A percentile compares a stretch with the other conserved stretches of the same genome.
These are phyloP conservation scores for Alternaria sp. DNA, from an alignment of 2,329 filamentous ascomycete genomes.

Conservation along the genomic window DNA sequence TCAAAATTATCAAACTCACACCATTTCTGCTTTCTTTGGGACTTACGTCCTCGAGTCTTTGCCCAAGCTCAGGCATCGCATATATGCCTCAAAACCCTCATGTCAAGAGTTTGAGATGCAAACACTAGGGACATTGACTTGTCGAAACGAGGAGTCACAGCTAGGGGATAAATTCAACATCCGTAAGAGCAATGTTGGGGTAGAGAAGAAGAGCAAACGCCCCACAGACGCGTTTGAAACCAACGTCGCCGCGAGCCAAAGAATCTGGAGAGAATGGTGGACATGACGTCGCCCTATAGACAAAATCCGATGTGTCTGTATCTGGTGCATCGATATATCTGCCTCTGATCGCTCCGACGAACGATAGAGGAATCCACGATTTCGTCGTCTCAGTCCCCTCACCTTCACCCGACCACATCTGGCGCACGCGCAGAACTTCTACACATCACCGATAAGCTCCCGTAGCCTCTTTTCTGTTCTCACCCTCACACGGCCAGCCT, in stretches of 20 bases:
- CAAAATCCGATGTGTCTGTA: not conserved
- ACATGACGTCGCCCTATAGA: not conserved
- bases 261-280: not conserved
- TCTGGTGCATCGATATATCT: not conserved
- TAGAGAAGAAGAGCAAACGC: not conserved
- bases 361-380: not conserved
- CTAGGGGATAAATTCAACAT: not conserved
- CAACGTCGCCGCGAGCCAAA: not conserved
- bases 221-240: not conserved
- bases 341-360: not conserved
- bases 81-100: not conserved
- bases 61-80: not conserved
- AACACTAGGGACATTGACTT: not conserved
- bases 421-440: not conserved
- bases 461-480: not conserved
- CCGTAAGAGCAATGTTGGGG: not conserved
- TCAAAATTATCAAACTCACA: not conserved
- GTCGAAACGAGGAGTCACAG: not conserved
- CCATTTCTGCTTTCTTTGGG: not conserved
- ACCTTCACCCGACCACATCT: not conserved
- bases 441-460: not conserved
- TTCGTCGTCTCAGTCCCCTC: not conserved
- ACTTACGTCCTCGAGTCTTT: not conserved
- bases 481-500: not conserved
- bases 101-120: not conserved